Evolutionary conservation across 2,329 filamentous ascomycete genomes (phyloP), one percentile per base, ranked within the genome.

Genomic region (Neonectria hederae): DNA sequence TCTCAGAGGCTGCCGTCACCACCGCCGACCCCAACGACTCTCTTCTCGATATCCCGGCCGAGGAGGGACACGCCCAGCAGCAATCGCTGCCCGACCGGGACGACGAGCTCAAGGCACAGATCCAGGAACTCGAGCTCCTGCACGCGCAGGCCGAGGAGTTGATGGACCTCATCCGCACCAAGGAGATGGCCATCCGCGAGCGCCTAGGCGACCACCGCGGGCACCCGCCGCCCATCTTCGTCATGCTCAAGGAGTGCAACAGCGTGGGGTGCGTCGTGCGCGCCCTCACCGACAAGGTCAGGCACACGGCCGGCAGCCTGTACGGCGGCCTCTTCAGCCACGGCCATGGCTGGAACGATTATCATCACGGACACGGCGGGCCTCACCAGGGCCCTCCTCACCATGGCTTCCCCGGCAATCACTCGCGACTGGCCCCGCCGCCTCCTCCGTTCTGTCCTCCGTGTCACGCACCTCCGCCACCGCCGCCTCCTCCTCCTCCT

Each of bases 91-190:
- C 65, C 53, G 67, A 69, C 17, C 54, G 62, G 13, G 73, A 76
- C n/a, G 68, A 72, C 52, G 75, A 76, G 45, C 67, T 84, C 3
- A 77, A 83, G 22, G 73, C 77, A 11, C 78, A 84, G 59, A 68
- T 85, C n/a, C 77, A 76, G 14, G 81, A 84, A 49, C 74, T 86
- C 45, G 77, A 82, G 46, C 76, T 76, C 48, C 77, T 86, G 65
- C 79, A 77, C 66, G 72, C 75, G 53, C 81, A 83, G 66, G 73
- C 82, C 17, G 68, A 74, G 30, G 78, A 81, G 55, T 76, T 86
- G 43, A 75, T 82, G 67, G 74, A 78, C 54, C 75, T 80, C 14
- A 83, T 86, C 65, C 72, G 71, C 43, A 72, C 78, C 60, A 83
- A 83, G 68, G 80, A 84, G 69, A 73, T 74, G 5, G 76, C 78